Percentiles rank a stretch among this genome's conserved stretches.
Conservation (phyloP, 805 yeast genomes). For the fission yeast (Schizosaccharomyces pombe) region ASM294v3 CU329670.1:785501-786000, state of each 20-base stretch:
- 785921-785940: constrained; percentile 25
- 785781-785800: constrained; percentile 63
- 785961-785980: constrained; percentile 67
- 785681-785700: no score
- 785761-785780: constrained; percentile 63
- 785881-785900: background rate
- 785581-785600: background rate
- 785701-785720: constrained; percentile 7
- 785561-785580: background rate
- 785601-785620: no score
- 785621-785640: no score
- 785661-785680: no score
- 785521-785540: constrained; percentile 24
- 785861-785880: background rate
- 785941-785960: constrained; percentile 54
- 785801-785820: constrained; percentile 23
- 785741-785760: constrained; percentile 27
- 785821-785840: background rate
- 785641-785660: no score
- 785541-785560: background rate
- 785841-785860: background rate
- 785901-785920: background rate
- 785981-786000: constrained; percentile 13
- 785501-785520: constrained; percentile 39
- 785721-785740: constrained; percentile 6